phyloP scores from a whole-genome alignment of 352 stramenopile species.

The Blastocystis sp. region DNA sequence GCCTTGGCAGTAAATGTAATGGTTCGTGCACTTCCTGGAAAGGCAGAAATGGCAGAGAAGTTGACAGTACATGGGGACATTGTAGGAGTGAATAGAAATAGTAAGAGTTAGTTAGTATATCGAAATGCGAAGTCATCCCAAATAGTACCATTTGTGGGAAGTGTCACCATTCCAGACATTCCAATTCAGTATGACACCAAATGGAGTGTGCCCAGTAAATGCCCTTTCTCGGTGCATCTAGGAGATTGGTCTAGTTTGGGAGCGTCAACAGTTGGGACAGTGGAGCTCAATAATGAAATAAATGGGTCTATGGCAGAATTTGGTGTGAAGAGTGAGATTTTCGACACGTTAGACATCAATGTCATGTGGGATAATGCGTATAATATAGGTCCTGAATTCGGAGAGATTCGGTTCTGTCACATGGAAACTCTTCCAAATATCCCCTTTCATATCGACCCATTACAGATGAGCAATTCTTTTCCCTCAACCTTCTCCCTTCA shows the following conservation, averaged over 20 bases:
- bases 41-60: not conserved
- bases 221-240: not conserved
- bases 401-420: not conserved
- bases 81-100: not conserved
- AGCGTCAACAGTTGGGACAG: not conserved
- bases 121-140: not conserved
- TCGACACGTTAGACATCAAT: not conserved
- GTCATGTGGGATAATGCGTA: slow-evolving; percentile 27
- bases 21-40: not conserved
- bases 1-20: not conserved
- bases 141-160: not conserved
- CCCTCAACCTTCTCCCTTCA: not conserved
- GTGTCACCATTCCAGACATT: not conserved
- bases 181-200: not conserved
- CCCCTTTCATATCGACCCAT: not conserved
- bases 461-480: not conserved
- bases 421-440: not conserved
- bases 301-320: not conserved
- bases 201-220: not conserved
- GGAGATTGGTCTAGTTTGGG: not conserved
- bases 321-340: slow-evolving; percentile 12
- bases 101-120: not conserved
- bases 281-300: not conserved
- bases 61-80: not conserved
- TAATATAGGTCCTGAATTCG: slow-evolving; percentile 45